A percentile compares a stretch with the other conserved stretches of the same genome.
Evolutionary conservation across 164 flowering plant genomes (phyloP).

Genomic region (Protea cynaroides): DNA sequence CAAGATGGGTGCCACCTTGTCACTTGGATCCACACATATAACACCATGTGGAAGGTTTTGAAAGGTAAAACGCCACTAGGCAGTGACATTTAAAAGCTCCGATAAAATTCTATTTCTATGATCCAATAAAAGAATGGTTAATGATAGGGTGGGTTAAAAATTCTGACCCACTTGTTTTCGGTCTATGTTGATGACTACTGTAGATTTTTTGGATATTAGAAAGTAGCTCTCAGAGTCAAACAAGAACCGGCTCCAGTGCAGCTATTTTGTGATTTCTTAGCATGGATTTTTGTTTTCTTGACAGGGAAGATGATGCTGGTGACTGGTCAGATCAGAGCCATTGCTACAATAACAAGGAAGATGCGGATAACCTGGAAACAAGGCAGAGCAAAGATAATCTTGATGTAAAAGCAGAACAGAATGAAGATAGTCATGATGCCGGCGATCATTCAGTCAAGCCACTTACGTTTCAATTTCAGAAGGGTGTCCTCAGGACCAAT

Average conservation of each 20-base stretch:
- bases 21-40: too few species aligned
- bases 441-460: slow-evolving; percentile 27
- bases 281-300: not conserved
- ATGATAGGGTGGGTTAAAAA: too few species aligned
- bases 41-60: too few species aligned
- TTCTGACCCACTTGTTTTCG: too few species aligned
- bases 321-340: slow-evolving; percentile 12
- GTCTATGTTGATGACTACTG: too few species aligned
- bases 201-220: not conserved
- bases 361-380: slow-evolving; percentile 25
- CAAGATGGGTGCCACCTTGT: too few species aligned
- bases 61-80: too few species aligned
- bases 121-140: too few species aligned
- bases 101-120: too few species aligned
- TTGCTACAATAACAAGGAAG: slow-evolving; percentile 20
- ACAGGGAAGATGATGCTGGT: slow-evolving; percentile 33
- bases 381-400: too few species aligned
- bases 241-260: not conserved
- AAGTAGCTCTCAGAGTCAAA: not conserved
- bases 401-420: not conserved
- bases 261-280: not conserved
- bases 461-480: slow-evolving; percentile 63
- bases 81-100: too few species aligned
- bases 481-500: slow-evolving; percentile 85
- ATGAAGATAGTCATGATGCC: slow-evolving; percentile 17